Evolutionary conservation across 805 yeast species (phyloP), one percentile per base, ranked within the genome.

Genomic region (Henningerozyma blattae): DNA sequence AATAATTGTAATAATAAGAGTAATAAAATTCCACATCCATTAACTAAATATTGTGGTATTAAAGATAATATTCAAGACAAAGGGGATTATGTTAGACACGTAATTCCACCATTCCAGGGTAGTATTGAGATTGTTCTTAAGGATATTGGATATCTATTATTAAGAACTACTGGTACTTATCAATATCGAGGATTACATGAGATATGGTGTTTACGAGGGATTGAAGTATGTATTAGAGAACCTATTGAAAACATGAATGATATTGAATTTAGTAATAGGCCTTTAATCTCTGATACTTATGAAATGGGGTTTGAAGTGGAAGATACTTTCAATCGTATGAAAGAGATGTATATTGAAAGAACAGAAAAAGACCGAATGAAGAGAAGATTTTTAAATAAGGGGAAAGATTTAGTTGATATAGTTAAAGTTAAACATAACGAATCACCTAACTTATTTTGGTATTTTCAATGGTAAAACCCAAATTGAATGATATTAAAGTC

Each of bases 101-200:
- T 70, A 2, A 61, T 81, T 3, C 89, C 91, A 0, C 82, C 84
- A n/a, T 80, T 80, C 44, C 61, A 56, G 38, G 89, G 89, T 0
- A 50, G 69, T 4, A 57, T 81, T 8, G 93, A 81, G 45, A 45
- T 81, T 18, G 78, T 81, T 2, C 43, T 81, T 8, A 72, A 70
- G 34, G 75, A 74, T 39, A 49, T 75, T n/a, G 91, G 91, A 0
- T 75, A 67, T 43, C 40, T 80, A 2, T 68, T 72, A 25, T 50
- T 81, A 13, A 65, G 64, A 5, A 77, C 86, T 2, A 75, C 82
- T 0, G 80, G 84, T 10, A 46, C 41, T 9, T 60, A 56, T 33
- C 20, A 33, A 4, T 58, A 39, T 20, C 48, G 43, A 16, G 64
- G 61, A 0, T 37, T 65, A 4, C 64, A 62, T 38, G 72, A 70